A percentile compares a stretch with the other conserved stretches of the same genome.
phyloP scores from a whole-genome alignment of 2,329 filamentous ascomycete genomes.

The Clarireedia paspali region DNA sequence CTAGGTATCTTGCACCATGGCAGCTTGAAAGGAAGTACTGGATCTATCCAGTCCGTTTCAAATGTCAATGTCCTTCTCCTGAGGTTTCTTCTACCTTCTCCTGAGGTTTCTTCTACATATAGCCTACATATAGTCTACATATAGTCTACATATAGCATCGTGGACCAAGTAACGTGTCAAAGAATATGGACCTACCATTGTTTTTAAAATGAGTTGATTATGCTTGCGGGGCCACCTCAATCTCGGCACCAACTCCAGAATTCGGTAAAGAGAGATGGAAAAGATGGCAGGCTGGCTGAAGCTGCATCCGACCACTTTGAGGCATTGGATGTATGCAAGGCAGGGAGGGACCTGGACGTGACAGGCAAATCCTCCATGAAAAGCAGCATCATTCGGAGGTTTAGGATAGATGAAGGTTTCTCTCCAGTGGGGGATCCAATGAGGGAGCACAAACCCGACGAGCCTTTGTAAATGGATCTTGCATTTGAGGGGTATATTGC shows the following conservation, averaged over 20 bases:
- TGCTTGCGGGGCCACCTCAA: not conserved
- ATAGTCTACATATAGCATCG: not conserved
- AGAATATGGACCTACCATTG: not conserved
- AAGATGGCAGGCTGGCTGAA: conserved; percentile 1
- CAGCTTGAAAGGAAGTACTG: not conserved
- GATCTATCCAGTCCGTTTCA: not conserved
- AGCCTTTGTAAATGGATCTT: not conserved
- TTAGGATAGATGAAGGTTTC: not conserved
- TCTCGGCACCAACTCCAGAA: not conserved
- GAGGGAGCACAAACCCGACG: not conserved
- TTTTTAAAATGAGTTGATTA: not conserved
- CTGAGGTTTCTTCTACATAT: no score
- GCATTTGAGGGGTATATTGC: not conserved
- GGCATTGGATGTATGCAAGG: not conserved
- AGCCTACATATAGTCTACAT: no score
- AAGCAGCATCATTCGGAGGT: not conserved
- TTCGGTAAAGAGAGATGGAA: not conserved
- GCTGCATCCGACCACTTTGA: conserved; percentile 2
- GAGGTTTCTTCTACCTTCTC: no score
- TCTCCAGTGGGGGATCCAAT: not conserved
- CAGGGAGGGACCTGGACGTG: not conserved
- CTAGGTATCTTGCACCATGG: not conserved
- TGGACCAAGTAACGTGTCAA: not conserved
- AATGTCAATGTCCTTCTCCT: no score
- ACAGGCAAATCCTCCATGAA: not conserved